Evolutionary conservation across 257 asterid species (phyloP), one percentile per base, ranked within the genome.

Genomic region (Salvia hispanica): DNA sequence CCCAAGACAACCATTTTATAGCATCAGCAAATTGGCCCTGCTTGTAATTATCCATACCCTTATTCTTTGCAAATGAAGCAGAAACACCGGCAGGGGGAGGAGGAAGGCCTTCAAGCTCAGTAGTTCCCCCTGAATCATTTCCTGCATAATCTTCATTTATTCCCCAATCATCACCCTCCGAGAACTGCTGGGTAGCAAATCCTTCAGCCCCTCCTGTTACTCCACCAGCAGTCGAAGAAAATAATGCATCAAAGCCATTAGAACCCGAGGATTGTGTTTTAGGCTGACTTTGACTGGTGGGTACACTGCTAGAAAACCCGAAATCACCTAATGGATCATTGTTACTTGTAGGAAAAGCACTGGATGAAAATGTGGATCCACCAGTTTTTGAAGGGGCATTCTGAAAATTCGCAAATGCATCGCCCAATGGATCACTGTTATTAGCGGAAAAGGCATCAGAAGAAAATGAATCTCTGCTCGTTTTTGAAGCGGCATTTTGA

Each of bases 21-120:
- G 97, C 99, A 85, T 94, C 99, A 63, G 79, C 72, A 71, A 80
- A 94, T 50, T 93, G 99, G 15, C 99, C 99, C 69, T 88, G 91
- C 78, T 94, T 94, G 80, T 87, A 82, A 72, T 85, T 75, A 42
- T 77, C 80, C 73, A 75, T 63, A 47, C 85, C 85, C 82, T 74
- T 80, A 62, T 7, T 80, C 80, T 88, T 94, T 5, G 99, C 97
- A 40, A 88, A 40, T 1, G 91, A 67, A 59, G 90, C 93, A 71
- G 83, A 72, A 45, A 94, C 87, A 43, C 96, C 96, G 3, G 88
- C 39, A 86, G 85, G 96, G 16, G 97, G 97, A 25, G 96, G 95
- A 52, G 97, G 95, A 72, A 94, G 96, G 46, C 96, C 97, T 58
- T 94, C 99, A 47, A 91, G 83, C 82, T 94, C 96, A 58, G 91